Conservation (phyloP, 1,139 yeast species). For the Suhomyces chickasaworum region DNA sequence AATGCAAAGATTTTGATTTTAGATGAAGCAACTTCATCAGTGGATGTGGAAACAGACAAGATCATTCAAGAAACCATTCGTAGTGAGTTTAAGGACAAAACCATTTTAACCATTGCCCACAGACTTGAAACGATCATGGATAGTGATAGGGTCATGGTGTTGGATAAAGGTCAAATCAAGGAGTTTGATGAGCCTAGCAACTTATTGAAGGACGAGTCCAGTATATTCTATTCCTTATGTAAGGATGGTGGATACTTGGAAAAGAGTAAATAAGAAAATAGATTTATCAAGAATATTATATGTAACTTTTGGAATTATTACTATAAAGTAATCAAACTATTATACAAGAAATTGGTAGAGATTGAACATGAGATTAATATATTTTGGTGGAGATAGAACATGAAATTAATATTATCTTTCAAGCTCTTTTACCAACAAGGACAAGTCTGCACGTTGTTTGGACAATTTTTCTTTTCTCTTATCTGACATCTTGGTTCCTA, state of each 20-base stretch:
- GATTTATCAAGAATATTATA: too few relatives aligned
- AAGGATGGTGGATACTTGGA: slow-evolving; percentile 24
- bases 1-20: slow-evolving; percentile 25
- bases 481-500: slow-evolving; percentile 35
- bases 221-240: slow-evolving; percentile 26
- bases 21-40: slow-evolving; percentile 33
- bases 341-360: background rate
- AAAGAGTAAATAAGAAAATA: background rate
- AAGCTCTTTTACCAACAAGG: slow-evolving; percentile 7
- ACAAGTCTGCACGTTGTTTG: slow-evolving; percentile 40
- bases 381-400: too few relatives aligned
- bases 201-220: slow-evolving; percentile 20
- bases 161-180: slow-evolving; percentile 26
- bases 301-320: too few relatives aligned
- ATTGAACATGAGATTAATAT: background rate
- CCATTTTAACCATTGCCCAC: slow-evolving; percentile 31
- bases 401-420: background rate
- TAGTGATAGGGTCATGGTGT: slow-evolving; percentile 28
- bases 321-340: too few relatives aligned
- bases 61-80: slow-evolving; percentile 29
- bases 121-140: slow-evolving; percentile 31
- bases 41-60: slow-evolving; percentile 31
- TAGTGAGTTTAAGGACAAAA: slow-evolving; percentile 25
- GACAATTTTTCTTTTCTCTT: slow-evolving; percentile 35
- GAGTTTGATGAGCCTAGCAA: slow-evolving; percentile 26